Conservation (phyloP, 2,329 filamentous ascomycete genomes). For the Aspergillus transmontanensis region DNA sequence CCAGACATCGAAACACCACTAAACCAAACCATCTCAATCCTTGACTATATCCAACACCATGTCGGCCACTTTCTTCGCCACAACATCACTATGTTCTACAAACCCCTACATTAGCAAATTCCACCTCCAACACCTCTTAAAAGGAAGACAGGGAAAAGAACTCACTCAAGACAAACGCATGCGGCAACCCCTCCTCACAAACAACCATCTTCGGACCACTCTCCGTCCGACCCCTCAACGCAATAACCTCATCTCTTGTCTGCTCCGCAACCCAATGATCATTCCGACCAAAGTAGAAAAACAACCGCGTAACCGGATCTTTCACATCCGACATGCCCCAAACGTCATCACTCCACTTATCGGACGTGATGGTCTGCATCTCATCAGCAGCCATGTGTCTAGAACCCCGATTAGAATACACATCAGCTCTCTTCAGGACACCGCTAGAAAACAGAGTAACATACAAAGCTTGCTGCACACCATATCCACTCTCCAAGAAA, state of each 20-base stretch:
- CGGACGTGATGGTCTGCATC: constrained; percentile 57
- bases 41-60: constrained; percentile 51
- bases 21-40: constrained; percentile 4
- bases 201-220: constrained; percentile 56
- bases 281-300: constrained; percentile 61
- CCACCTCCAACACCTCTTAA: neutral
- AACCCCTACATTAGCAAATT: constrained; percentile 9
- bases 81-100: constrained; percentile 46
- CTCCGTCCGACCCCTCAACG: constrained; percentile 38
- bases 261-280: constrained; percentile 65
- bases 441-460: constrained; percentile 17
- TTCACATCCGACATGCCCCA: constrained; percentile 53
- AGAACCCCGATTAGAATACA: neutral
- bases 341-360: constrained; percentile 61
- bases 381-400: constrained; percentile 61
- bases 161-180: constrained; percentile 62
- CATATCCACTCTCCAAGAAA: constrained; percentile 52
- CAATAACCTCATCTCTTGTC: constrained; percentile 59
- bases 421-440: no score
- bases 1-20: neutral
- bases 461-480: constrained; percentile 58
- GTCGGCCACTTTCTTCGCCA: constrained; percentile 53
- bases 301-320: constrained; percentile 48
- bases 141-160: constrained; percentile 16
- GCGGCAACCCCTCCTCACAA: constrained; percentile 57